These are phyloP conservation scores for Anthracocystis panici-leucophaei DNA, from an alignment of 1,284 basidiomycete genomes.

Conservation along the genomic window DNA sequence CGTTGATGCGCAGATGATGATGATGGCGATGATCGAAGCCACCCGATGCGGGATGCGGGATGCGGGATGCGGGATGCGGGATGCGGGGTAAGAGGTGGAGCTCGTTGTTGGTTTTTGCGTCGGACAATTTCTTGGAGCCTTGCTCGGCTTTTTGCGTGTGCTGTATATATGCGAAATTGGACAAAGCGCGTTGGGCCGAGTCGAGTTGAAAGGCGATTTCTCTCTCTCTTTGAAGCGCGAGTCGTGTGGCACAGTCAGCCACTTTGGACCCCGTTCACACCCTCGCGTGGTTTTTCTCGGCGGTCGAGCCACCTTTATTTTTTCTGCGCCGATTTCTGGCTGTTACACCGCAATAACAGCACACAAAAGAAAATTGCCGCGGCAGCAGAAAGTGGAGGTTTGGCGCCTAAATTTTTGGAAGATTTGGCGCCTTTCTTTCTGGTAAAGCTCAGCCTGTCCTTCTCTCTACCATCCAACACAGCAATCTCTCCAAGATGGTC, in stretches of 20 bases:
- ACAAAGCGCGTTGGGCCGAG: constrained; percentile 8
- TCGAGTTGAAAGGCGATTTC: neutral
- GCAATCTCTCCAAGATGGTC: constrained; percentile 26
- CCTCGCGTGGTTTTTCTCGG: constrained; percentile 19
- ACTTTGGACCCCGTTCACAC: neutral
- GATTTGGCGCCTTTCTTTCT: neutral
- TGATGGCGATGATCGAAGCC: neutral
- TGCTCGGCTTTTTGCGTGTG: constrained; percentile 16
- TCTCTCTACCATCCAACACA: neutral
- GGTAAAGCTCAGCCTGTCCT: neutral
- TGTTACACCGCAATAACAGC: neutral
- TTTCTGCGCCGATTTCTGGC: neutral
- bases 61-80: constrained; percentile 13
- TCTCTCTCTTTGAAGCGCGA: constrained; percentile 2
- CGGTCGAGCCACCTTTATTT: constrained; percentile 38
- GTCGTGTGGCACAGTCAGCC: constrained; percentile 23
- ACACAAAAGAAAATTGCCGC: neutral
- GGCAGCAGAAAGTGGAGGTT: constrained; percentile 26
- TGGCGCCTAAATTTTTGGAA: constrained; percentile 13
- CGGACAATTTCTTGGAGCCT: constrained; percentile 18
- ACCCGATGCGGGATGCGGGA: constrained; percentile 9
- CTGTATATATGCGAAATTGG: constrained; percentile 23
- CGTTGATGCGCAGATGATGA: neutral
- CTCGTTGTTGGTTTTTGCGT: neutral
- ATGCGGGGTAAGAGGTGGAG: constrained; percentile 7